Percentiles rank a stretch among this genome's conserved stretches.
These are phyloP conservation scores for Yarrowia yakushimensis DNA, from an alignment of 805 yeast species.

Conservation along the genomic window DNA sequence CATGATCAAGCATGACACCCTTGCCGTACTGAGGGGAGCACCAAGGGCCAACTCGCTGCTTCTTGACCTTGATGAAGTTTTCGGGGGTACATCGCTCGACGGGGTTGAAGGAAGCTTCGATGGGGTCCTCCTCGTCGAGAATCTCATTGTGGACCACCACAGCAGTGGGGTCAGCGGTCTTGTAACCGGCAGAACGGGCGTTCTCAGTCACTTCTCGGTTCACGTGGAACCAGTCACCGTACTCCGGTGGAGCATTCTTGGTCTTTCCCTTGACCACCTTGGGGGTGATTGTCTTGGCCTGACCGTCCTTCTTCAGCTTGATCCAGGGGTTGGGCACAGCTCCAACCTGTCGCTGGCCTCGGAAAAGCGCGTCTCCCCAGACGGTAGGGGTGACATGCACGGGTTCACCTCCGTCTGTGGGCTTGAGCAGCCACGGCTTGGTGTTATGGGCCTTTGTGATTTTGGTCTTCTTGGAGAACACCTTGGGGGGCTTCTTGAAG, in stretches of 20 bases:
- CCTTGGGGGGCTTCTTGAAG: constrained; percentile 8
- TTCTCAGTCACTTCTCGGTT: constrained; percentile 54
- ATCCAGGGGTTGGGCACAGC: constrained; percentile 79
- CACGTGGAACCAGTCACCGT: constrained; percentile 72
- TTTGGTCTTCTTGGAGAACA: constrained; percentile 17
- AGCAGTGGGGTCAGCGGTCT: constrained; percentile 7
- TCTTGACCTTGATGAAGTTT: constrained; percentile 61
- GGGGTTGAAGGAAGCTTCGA: constrained; percentile 68
- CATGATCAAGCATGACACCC: constrained; percentile 53
- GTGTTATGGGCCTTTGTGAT: constrained; percentile 9
- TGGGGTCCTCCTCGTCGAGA: constrained; percentile 55
- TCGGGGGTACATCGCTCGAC: constrained; percentile 83
- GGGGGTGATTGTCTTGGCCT: constrained; percentile 76
- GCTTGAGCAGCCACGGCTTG: constrained; percentile 19
- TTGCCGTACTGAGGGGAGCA: constrained; percentile 72
- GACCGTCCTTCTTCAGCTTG: constrained; percentile 68
- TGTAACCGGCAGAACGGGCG: constrained; percentile 57
- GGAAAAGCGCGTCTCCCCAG: constrained; percentile 59
- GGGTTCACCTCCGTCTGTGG: constrained; percentile 4
- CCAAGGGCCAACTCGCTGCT: constrained; percentile 67
- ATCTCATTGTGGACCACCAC: constrained; percentile 52
- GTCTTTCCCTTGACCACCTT: constrained; percentile 60
- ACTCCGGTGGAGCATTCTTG: constrained; percentile 63
- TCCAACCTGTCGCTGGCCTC: constrained; percentile 46
- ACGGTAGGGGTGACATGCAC: constrained; percentile 57